phyloP scores from a whole-genome alignment of 2,329 filamentous ascomycete species.

The Coniochaeta ligniaria region DNA sequence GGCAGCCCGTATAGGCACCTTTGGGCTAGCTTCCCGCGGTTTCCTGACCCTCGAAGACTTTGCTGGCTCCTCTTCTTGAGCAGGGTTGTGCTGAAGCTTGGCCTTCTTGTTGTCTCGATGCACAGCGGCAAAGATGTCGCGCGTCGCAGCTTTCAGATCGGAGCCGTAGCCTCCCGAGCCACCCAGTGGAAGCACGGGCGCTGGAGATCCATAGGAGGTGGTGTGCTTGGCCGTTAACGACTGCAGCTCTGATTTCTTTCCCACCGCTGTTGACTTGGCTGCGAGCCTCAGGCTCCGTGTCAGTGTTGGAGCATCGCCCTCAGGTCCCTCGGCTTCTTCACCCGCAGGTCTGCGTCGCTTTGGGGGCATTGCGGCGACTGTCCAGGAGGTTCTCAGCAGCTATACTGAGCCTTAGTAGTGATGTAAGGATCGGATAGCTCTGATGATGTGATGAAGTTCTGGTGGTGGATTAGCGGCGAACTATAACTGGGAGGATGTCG shows the following conservation, averaged over 20 bases:
- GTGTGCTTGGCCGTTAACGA: constrained; percentile 16
- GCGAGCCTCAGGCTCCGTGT: background rate
- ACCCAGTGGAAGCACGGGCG: constrained; percentile 12
- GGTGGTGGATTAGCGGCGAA: background rate
- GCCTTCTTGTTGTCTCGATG: background rate
- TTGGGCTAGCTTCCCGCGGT: background rate
- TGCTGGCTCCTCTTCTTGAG: background rate
- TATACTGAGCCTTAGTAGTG: background rate
- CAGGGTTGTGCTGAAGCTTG: background rate
- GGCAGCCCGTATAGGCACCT: background rate
- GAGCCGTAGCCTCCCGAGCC: constrained; percentile 5
- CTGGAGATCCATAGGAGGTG: constrained; percentile 19
- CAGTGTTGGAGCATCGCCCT: background rate
- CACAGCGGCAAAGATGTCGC: constrained; percentile 5
- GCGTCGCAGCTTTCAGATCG: constrained; percentile 8
- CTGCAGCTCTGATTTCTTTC: background rate
- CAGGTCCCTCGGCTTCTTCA: background rate
- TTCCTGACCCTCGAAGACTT: background rate
- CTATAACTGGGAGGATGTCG: background rate
- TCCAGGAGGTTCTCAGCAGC: background rate
- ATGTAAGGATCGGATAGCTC: background rate
- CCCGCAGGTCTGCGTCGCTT: background rate
- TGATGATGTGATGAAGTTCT: background rate
- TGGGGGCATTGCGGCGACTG: background rate
- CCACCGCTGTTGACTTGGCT: background rate